A percentile compares a stretch with the other conserved stretches of the same genome.
These are phyloP conservation scores for Coemansia sp. DNA, from an alignment of 192 early-diverging fungal species.

Conservation along the genomic window DNA sequence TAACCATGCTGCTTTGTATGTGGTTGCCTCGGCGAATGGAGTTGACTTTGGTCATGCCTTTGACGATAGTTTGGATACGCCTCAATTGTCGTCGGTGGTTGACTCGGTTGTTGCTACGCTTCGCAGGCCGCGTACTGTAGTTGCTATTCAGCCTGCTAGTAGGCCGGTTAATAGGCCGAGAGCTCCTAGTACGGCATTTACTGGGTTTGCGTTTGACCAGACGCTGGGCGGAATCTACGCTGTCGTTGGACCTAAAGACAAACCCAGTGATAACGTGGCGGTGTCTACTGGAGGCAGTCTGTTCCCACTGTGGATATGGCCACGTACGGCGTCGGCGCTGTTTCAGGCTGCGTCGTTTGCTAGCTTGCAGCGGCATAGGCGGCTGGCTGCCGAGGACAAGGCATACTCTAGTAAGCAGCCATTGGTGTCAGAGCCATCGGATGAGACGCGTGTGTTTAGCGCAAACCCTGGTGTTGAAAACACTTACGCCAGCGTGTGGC, in stretches of 20 bases:
- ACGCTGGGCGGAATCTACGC: conserved; percentile 6
- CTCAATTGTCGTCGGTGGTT: not conserved
- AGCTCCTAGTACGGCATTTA: conserved; percentile 16
- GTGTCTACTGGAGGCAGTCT: not conserved
- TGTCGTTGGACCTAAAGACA: not conserved
- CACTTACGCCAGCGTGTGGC: conserved; percentile 33
- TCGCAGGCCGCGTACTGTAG: conserved; percentile 9
- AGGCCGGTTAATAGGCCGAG: not conserved
- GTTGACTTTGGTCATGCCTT: conserved; percentile 25
- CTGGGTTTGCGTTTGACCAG: conserved; percentile 39
- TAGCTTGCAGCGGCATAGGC: conserved; percentile 11
- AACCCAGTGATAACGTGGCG: not conserved
- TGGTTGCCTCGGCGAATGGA: conserved; percentile 12
- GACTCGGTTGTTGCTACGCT: conserved; percentile 19
- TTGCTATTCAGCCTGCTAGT: not conserved
- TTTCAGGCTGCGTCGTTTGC: conserved; percentile 29
- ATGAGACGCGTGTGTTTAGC: conserved; percentile 16
- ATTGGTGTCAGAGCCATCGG: not conserved
- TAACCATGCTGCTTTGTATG: conserved; percentile 17
- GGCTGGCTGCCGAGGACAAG: conserved; percentile 5
- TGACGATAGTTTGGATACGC: not conserved
- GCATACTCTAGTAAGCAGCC: conserved; percentile 6
- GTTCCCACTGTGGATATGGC: conserved; percentile 41
- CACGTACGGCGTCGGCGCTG: conserved; percentile 20
- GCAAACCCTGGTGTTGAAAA: conserved; percentile 41